Conservation (phyloP, 768 basidiomycete genomes). For the Cyclocybe aegerita region DNA sequence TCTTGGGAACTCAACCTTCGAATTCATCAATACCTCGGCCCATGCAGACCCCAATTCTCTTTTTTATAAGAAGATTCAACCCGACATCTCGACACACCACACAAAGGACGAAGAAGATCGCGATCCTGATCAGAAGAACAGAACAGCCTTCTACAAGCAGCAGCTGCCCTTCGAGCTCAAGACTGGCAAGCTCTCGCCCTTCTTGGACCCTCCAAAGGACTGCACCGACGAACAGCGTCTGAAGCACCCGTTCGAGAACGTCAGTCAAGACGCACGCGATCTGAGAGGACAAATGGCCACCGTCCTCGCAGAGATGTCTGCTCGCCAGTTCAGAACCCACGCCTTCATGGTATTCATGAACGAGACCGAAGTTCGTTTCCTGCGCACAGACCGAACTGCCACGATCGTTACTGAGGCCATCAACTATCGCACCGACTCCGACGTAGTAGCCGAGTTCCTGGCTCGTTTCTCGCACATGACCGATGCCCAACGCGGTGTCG, state of each 20-base stretch:
- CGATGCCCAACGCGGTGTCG: background rate
- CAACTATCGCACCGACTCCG: background rate
- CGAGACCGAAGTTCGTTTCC: background rate
- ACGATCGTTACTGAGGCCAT: background rate
- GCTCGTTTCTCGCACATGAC: background rate
- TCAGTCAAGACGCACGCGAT: background rate
- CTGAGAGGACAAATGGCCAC: background rate
- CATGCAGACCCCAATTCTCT: too few species aligned
- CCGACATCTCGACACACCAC: too few species aligned
- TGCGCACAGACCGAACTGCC: constrained; percentile 2
- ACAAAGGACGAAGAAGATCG: too few species aligned
- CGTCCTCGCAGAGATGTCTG: background rate
- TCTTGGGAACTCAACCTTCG: too few species aligned
- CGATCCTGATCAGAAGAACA: too few species aligned
- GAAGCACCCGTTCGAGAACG: background rate
- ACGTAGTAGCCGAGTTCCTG: background rate
- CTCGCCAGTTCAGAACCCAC: background rate
- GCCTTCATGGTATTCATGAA: constrained; percentile 3
- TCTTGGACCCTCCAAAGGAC: too few species aligned
- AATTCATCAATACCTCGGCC: too few species aligned
- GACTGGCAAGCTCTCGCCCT: too few species aligned
- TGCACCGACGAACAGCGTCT: too few species aligned
- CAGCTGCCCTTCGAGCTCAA: too few species aligned
- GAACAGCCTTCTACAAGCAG: too few species aligned
- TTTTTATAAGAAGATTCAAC: too few species aligned